Evolutionary conservation across 2,329 filamentous ascomycete genomes (phyloP).

Genomic region (Didymella glomerata): DNA sequence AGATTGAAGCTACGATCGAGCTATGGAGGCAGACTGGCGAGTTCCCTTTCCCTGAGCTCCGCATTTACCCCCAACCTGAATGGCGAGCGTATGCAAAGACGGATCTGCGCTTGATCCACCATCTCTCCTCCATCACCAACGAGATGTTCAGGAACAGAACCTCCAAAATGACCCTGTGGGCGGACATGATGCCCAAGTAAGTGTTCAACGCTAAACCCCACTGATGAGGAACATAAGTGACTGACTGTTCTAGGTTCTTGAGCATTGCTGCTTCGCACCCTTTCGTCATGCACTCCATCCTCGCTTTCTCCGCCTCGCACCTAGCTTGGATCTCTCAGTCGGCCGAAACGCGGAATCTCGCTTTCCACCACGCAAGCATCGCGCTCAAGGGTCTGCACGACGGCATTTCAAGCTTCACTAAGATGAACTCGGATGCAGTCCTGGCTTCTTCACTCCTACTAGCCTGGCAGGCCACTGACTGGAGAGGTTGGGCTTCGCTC

Average conservation of each 20-base stretch:
- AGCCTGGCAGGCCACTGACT: slow-evolving; percentile 96
- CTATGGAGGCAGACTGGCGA: slow-evolving; percentile 84
- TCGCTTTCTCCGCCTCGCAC: slow-evolving; percentile 94
- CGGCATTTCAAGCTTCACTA: slow-evolving; percentile 84
- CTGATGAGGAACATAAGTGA: slow-evolving; percentile 2
- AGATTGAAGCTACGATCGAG: slow-evolving; percentile 81
- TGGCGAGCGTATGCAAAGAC: slow-evolving; percentile 77
- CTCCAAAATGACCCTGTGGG: slow-evolving; percentile 90
- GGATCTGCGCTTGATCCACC: slow-evolving; percentile 88
- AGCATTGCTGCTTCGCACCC: slow-evolving; percentile 80
- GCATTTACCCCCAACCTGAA: slow-evolving; percentile 76
- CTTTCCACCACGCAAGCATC: slow-evolving; percentile 85
- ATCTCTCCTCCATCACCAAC: slow-evolving; percentile 84
- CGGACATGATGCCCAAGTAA: slow-evolving; percentile 89
- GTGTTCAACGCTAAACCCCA: slow-evolving; percentile 45
- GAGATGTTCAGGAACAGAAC: slow-evolving; percentile 80
- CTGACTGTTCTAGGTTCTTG: slow-evolving; percentile 70
- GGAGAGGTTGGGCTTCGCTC: slow-evolving; percentile 90
- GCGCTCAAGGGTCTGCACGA: slow-evolving; percentile 89
- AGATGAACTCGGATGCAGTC: slow-evolving; percentile 87
- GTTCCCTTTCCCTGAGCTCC: slow-evolving; percentile 84
- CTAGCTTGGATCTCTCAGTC: slow-evolving; percentile 89
- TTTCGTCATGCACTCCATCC: slow-evolving; percentile 92
- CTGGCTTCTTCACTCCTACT: slow-evolving; percentile 90
- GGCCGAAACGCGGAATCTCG: slow-evolving; percentile 83